Percentiles rank a stretch among this genome's conserved stretches.
These are phyloP conservation scores for Fusarium torreyae DNA, from an alignment of 2,329 filamentous ascomycete species.

Conservation along the genomic window DNA sequence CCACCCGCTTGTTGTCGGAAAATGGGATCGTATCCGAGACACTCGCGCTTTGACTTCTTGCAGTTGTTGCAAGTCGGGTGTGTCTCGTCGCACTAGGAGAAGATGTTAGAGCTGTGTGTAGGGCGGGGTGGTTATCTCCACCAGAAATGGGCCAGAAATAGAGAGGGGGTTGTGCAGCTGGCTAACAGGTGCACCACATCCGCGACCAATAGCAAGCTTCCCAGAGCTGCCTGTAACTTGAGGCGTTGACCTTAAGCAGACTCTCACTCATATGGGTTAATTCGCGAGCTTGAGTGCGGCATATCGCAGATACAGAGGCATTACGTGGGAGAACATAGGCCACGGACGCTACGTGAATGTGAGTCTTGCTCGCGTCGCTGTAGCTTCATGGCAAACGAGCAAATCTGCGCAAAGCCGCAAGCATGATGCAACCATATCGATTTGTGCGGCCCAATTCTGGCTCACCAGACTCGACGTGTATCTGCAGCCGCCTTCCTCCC, in stretches of 20 bases:
- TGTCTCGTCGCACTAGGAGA: constrained; percentile 85
- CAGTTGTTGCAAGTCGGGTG: constrained; percentile 94
- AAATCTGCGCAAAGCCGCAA: constrained; percentile 40
- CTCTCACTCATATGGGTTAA: constrained; percentile 10
- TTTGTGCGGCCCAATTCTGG: constrained; percentile 26
- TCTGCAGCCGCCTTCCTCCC: constrained; percentile 30
- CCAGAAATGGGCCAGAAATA: constrained; percentile 27
- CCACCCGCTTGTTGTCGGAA: constrained; percentile 83
- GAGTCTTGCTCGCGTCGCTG: constrained; percentile 41
- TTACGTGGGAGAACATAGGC: constrained; percentile 40
- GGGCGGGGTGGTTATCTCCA: constrained; percentile 43
- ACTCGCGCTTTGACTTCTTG: constrained; percentile 90
- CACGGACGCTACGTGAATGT: constrained; percentile 44
- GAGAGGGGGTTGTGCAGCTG: constrained; percentile 30
- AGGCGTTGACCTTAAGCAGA: constrained; percentile 10
- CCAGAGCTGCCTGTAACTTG: constrained; percentile 27
- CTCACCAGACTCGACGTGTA: constrained; percentile 25
- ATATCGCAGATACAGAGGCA: constrained; percentile 30
- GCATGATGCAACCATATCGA: constrained; percentile 39
- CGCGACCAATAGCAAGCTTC: constrained; percentile 39
- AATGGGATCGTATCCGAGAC: constrained; percentile 88
- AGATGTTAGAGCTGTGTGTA: constrained; percentile 48
- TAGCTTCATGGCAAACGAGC: constrained; percentile 38
- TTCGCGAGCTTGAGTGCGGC: constrained; percentile 12
- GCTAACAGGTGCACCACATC: constrained; percentile 20